Conservation (phyloP, 805 yeast species). For the Candida koratica region DNA sequence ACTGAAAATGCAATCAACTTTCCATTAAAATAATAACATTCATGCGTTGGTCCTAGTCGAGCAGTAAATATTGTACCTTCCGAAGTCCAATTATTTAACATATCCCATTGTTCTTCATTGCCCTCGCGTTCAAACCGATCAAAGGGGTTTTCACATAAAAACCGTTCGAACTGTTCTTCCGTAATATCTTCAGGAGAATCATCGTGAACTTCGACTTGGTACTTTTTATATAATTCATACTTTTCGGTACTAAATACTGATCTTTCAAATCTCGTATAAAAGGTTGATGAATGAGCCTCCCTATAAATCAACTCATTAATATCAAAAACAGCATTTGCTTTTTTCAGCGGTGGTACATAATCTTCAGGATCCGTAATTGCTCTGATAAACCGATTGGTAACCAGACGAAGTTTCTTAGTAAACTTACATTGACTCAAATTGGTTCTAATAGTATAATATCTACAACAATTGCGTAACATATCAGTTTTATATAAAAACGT, state of each 20-base stretch:
- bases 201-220: slow-evolving; percentile 68
- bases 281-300: slow-evolving; percentile 33
- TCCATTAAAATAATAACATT: slow-evolving; percentile 64
- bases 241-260: slow-evolving; percentile 54
- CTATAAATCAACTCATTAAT: slow-evolving; percentile 34
- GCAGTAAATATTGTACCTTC: background rate
- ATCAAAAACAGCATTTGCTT: slow-evolving; percentile 14
- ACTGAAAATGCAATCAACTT: slow-evolving; percentile 72
- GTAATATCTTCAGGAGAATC: slow-evolving; percentile 50
- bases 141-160: slow-evolving; percentile 71
- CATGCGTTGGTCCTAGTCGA: slow-evolving; percentile 66
- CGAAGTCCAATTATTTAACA: slow-evolving; percentile 37
- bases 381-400: slow-evolving; percentile 56
- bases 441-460: slow-evolving; percentile 74
- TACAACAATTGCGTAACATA: slow-evolving; percentile 67
- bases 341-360: background rate
- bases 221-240: slow-evolving; percentile 57
- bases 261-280: slow-evolving; percentile 49
- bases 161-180: slow-evolving; percentile 50
- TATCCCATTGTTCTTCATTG: slow-evolving; percentile 32
- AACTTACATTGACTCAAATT: slow-evolving; percentile 42
- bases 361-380: slow-evolving; percentile 23
- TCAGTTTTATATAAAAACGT: slow-evolving; percentile 62
- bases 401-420: slow-evolving; percentile 63
- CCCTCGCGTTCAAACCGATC: slow-evolving; percentile 23